Base-by-base conservation (phyloP, 768 basidiomycete genomes). In the Mycena leptocephala region DNA sequence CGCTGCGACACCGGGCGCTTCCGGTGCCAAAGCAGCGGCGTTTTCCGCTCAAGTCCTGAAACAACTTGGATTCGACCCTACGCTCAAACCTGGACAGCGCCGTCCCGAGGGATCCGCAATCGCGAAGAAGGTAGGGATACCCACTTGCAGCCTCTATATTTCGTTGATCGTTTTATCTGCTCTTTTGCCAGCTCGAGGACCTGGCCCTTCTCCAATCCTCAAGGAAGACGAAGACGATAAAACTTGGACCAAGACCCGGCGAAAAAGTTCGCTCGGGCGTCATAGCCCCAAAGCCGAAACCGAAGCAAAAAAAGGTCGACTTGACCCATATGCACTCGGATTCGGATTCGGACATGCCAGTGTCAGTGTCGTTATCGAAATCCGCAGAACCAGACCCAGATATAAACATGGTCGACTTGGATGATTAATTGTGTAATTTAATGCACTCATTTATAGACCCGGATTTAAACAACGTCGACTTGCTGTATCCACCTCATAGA, bases 41-140 rank as follows among this genome's bases (percentile, higher is more conserved):
- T 96, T 94, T 82, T 92, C 93, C 46, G 92, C 93, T 0, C 86
- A 87, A 63, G 83, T 94, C 28, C 91, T 97, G 80, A 93, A 93
- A 80, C 87, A 90, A 6, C 86, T 97, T 4, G 96, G 96, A 2
- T 97, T 96, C 74, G 95, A 97, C 83, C 96, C 96, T 30, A 91
- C 92, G 3, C 80, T 87, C 10, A 93, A 92, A 79, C 83, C 86
- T 53, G 91, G 92, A 2, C 88, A 87, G 48, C 84, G 85, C 48
- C 87, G 86, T 72, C 78, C 77, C 28, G 85, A 86, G 41, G 85
- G 89, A 59, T 80, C 83, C 11, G 86, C 84, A 14, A 82, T 89
- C 26, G 88, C 91, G 82, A 88, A 89, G 73, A 94, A 95, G 90
- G 95, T 94, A 51, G 32, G 86, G 68, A 51, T 69, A 28, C 22